Conservation (phyloP, 495 filamentous ascomycete genomes). For the Platismatia glauca region DNA sequence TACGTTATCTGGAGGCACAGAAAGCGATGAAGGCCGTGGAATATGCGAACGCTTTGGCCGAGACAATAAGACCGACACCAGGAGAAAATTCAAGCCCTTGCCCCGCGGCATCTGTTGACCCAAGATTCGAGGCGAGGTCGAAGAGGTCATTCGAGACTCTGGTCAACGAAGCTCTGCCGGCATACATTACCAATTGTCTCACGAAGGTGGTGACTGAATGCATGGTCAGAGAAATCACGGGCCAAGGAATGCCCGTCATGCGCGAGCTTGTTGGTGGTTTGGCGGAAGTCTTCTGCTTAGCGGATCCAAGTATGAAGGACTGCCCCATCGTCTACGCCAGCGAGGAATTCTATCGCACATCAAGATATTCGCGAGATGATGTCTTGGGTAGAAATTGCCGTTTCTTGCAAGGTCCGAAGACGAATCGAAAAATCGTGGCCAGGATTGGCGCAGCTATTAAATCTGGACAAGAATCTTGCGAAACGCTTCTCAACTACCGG, state of each 20-base stretch:
- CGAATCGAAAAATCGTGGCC: conserved; percentile 36
- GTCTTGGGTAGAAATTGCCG: conserved; percentile 53
- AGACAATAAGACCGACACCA: conserved; percentile 41
- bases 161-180: conserved; percentile 59
- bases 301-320: conserved; percentile 61
- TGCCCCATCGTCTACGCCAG: conserved; percentile 74
- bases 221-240: conserved; percentile 50
- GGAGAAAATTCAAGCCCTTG: conserved; percentile 39
- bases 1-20: conserved; percentile 55
- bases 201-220: conserved; percentile 50
- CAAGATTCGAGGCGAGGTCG: conserved; percentile 48
- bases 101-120: conserved; percentile 39
- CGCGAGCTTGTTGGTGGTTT: conserved; percentile 59
- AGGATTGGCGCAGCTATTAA: conserved; percentile 41
- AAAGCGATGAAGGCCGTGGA: conserved; percentile 62
- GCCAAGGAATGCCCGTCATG: conserved; percentile 46
- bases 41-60: conserved; percentile 58
- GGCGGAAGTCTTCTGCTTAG: conserved; percentile 69
- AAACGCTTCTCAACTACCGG: conserved; percentile 30
- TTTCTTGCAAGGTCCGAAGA: conserved; percentile 55
- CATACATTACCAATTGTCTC: conserved; percentile 57
- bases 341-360: conserved; percentile 56
- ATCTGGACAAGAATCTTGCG: conserved; percentile 47
- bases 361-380: conserved; percentile 53
- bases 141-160: conserved; percentile 49